These are phyloP conservation scores for Talaromyces sp. DNA, from an alignment of 2,329 filamentous ascomycete genomes.

Conservation along the genomic window DNA sequence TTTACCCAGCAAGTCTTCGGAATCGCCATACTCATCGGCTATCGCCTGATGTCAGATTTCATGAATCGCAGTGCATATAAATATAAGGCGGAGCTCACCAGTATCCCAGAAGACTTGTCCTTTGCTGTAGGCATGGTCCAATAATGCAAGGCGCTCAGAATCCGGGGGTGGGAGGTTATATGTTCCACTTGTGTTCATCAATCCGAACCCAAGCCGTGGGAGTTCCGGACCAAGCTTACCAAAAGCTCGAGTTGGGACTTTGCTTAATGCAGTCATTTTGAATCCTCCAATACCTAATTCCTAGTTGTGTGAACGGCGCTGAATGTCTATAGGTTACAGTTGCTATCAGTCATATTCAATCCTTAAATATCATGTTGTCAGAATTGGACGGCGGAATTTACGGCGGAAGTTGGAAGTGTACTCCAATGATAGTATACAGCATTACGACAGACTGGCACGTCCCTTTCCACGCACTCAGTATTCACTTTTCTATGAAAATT, in stretches of 20 bases:
- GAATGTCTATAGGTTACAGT: background rate
- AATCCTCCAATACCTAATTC: background rate
- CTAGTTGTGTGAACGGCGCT: background rate
- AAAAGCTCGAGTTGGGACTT: constrained; percentile 18
- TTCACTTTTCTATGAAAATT: background rate
- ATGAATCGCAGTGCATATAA: background rate
- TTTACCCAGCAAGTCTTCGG: constrained; percentile 44
- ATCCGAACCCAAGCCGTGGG: constrained; percentile 19
- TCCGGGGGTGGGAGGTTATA: constrained; percentile 32
- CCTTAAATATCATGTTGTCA: background rate
- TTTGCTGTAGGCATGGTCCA: constrained; percentile 42
- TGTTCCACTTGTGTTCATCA: constrained; percentile 20
- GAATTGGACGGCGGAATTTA: background rate
- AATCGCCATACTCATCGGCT: constrained; percentile 39
- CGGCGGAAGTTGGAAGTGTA: background rate
- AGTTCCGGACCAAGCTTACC: constrained; percentile 22
- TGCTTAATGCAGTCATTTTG: background rate
- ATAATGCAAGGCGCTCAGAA: constrained; percentile 40
- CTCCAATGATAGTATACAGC: background rate
- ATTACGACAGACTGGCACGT: background rate
- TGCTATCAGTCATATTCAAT: no score
- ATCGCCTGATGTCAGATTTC: background rate
- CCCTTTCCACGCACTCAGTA: background rate
- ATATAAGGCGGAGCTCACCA: constrained; percentile 17
- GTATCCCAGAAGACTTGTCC: constrained; percentile 42